Evolutionary conservation across 345 rosid species (phyloP).

Genomic region (Eucalyptus camaldulensis): DNA sequence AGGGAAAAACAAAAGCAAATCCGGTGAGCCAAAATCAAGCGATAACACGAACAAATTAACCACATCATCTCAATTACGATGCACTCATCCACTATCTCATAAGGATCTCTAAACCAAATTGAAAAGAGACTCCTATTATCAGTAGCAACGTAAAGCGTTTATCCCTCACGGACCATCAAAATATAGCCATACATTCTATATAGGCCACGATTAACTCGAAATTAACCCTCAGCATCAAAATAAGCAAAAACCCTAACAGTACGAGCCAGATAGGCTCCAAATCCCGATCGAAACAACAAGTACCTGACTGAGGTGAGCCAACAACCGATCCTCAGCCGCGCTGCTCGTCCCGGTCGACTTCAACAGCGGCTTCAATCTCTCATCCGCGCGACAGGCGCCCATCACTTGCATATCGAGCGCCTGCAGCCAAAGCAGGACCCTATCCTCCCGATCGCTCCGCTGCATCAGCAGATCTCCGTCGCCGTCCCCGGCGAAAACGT

Average conservation of each 20-base stretch:
- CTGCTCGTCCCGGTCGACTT: constrained; percentile 57
- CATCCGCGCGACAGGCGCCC: constrained; percentile 97
- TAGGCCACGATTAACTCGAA: background rate
- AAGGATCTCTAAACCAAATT: background rate
- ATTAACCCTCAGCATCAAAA: background rate
- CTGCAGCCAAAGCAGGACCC: constrained; percentile 78
- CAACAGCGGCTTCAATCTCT: constrained; percentile 89
- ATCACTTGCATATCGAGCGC: constrained; percentile 86
- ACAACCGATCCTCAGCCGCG: constrained; percentile 63
- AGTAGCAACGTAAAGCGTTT: background rate
- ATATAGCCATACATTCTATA: background rate
- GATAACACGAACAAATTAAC: background rate
- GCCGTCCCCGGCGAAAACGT: constrained; percentile 27
- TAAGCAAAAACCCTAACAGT: background rate
- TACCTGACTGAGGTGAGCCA: constrained; percentile 87
- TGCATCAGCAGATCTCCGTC: constrained; percentile 64
- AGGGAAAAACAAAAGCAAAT: background rate
- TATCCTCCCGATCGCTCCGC: constrained; percentile 51
- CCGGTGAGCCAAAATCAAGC: background rate
- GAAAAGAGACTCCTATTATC: background rate
- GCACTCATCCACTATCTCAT: background rate
- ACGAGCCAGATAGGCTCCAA: background rate
- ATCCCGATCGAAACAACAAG: background rate
- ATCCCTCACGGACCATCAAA: background rate
- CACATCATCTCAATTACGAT: background rate